These are phyloP conservation scores for Jasminum sambac DNA, from an alignment of 257 asterid genomes.

Conservation along the genomic window DNA sequence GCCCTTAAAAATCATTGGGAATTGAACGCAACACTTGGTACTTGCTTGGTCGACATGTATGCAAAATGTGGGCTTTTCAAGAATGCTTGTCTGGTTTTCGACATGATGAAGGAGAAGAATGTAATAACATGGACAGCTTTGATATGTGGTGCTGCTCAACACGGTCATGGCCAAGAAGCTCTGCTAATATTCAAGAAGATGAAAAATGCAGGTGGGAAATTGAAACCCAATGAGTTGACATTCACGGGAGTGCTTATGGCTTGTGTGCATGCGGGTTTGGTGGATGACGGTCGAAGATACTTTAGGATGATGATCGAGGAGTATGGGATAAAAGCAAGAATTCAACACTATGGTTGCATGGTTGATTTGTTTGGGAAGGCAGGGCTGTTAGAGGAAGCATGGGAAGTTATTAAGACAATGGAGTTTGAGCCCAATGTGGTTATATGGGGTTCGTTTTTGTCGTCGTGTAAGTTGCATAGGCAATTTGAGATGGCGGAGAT, in stretches of 20 bases:
- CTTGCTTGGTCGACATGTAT: conserved; percentile 65
- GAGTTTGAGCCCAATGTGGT: conserved; percentile 52
- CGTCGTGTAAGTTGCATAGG: conserved; percentile 59
- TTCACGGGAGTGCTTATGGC: conserved; percentile 70
- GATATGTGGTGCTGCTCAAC: conserved; percentile 56
- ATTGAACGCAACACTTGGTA: conserved; percentile 46
- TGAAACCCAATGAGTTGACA: conserved; percentile 60
- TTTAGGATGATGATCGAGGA: conserved; percentile 50
- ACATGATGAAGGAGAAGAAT: conserved; percentile 36
- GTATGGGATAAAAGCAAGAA: conserved; percentile 47
- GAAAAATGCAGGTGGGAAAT: conserved; percentile 44
- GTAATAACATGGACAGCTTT: conserved; percentile 71
- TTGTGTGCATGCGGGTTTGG: conserved; percentile 57
- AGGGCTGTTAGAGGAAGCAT: conserved; percentile 64
- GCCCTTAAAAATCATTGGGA: conserved; percentile 51
- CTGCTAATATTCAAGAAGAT: conserved; percentile 47
- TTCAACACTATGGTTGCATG: conserved; percentile 77
- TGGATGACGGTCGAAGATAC: conserved; percentile 61
- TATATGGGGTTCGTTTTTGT: conserved; percentile 70
- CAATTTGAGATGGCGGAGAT: conserved; percentile 58
- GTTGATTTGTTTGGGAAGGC: conserved; percentile 67
- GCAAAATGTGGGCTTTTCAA: conserved; percentile 56
- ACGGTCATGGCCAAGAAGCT: conserved; percentile 47
- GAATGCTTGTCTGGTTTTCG: conserved; percentile 45
- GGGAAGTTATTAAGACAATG: conserved; percentile 49